phyloP scores from a whole-genome alignment of 495 filamentous ascomycete species.

The Hypoxylon trugodes region DNA sequence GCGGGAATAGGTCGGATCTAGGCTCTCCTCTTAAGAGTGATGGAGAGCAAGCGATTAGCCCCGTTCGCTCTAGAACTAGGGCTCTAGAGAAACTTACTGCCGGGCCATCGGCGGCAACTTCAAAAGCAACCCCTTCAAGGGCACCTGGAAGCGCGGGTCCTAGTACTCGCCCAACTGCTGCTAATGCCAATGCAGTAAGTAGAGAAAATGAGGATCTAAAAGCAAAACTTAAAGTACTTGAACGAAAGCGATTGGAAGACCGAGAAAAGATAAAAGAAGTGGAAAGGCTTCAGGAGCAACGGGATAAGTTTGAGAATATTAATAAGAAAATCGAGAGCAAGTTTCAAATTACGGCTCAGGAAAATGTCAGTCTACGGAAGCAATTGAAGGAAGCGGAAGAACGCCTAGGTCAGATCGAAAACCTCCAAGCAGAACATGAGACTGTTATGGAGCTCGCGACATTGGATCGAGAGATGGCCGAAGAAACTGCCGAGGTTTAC shows the following conservation, averaged over 20 bases:
- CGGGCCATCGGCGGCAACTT: constrained; percentile 37
- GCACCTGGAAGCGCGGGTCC: constrained; percentile 36
- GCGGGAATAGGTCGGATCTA: constrained; percentile 46
- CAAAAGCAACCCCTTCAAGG: constrained; percentile 34
- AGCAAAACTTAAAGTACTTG: constrained; percentile 77
- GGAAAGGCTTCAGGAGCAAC: constrained; percentile 79
- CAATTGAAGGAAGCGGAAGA: constrained; percentile 78
- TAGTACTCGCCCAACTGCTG: constrained; percentile 40
- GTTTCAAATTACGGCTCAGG: constrained; percentile 85
- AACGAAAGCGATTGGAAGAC: constrained; percentile 84
- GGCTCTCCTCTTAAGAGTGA: constrained; percentile 52
- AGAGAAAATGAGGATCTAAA: constrained; percentile 83
- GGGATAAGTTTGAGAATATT: constrained; percentile 85
- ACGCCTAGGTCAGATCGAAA: constrained; percentile 72
- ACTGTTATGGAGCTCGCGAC: constrained; percentile 85
- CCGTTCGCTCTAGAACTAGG: constrained; percentile 52
- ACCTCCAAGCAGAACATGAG: constrained; percentile 82
- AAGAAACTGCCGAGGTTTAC: constrained; percentile 83
- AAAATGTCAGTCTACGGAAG: constrained; percentile 77
- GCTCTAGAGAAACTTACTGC: constrained; percentile 56
- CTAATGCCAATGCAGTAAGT: constrained; percentile 52
- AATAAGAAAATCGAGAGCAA: constrained; percentile 93
- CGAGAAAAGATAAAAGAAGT: constrained; percentile 84
- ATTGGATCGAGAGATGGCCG: constrained; percentile 94
- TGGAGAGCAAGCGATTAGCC: constrained; percentile 57